Base-by-base conservation (phyloP, 2,329 filamentous ascomycete genomes). In the Kalmusia sp. region DNA sequence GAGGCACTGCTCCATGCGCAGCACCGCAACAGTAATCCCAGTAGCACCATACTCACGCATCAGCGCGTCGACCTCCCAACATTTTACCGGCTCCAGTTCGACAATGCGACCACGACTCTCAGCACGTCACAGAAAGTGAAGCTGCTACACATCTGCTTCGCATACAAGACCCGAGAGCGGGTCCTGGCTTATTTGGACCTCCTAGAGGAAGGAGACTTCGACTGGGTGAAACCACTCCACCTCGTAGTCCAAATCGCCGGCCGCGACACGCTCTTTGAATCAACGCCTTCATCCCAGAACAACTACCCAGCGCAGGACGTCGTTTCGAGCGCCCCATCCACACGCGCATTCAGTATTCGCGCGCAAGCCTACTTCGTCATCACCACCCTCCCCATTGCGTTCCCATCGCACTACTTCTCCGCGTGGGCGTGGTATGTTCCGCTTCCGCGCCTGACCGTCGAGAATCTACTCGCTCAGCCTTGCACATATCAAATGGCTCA, bases 301-400 rank as follows among this genome's bases (percentile, higher is more conserved):
- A n/a, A n/a, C n/a, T n/a, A n/a, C 24, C 21, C 12, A 11, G n/a
- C 24, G 7, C 6, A 24, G 15, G 22, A 22, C 21, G 30, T 12
- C 3, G 8, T 15, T 24, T 25, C 22, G 22, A 46, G 15, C 30
- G 34, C 21, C 14, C 14, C 21, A 35, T 7, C 3, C 14, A 40
- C 28, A 19, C 35, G n/a, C n/a, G n/a, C n/a, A n/a, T n/a, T n/a
- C n/a, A n/a, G n/a, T n/a, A n/a, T n/a, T n/a, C n/a, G n/a, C n/a
- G n/a, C n/a, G n/a, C n/a, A n/a, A n/a, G n/a, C 49, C 9, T 49
- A 39, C 19, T 60, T 60, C 48, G 44, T 55, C n/a, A 48, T 60
- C 15, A 31, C 55, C 7, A 60, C 57, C 0, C 50, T 58, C 1
- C 49, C 51, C 3, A 24, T 60, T 15, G 57, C 57, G 1, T 51